Base-by-base conservation (phyloP, 2,329 filamentous ascomycete species). In the Lanzia echinophila region DNA sequence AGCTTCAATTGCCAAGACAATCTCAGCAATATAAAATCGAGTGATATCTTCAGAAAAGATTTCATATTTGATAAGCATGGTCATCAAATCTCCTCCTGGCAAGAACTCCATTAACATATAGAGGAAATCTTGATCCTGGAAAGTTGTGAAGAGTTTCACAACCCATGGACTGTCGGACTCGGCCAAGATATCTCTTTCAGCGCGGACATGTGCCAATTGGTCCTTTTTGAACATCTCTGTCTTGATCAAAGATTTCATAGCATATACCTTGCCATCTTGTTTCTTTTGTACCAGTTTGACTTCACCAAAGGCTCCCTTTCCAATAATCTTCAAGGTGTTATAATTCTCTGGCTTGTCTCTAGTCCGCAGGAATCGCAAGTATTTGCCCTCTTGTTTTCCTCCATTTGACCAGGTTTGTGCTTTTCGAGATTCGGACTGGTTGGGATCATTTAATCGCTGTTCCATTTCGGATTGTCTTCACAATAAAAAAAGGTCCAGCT, bases 101-200 rank as follows among this genome's bases (percentile, higher is more conserved):
- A 99, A 80, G 73, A 97, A 99, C 73, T 99, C 94, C 94, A 99
- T 99, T 58, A 99, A 79, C 86, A 99, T 94, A 76, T 99, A 99
- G 34, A 99, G 77, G 75, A 96, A 99, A 62, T 94, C 92, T 44
- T 82, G 80, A 69, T 99, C 94, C 73, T 99, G 94, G 78, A 99
- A 99, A 0, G 94, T 97, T 12, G 94, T 96, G 75, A 89, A 95
- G 58, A 99, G 83, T 78, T 96, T 99, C 65, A 99, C 94, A 15
- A 99, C 89, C 94, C 94, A 99, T 5, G 94, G 92, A 68, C 94
- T 97, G 78, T 99, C 94, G n/a, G 92, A 95, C 71, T 99, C 95
- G 58, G 94, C 94, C 60, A 99, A 77, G 63, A 99, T 97, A 70
- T 99, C 94, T 79, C 94, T 85, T 75, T 99, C 94, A 50, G 94